Evolutionary conservation across 495 filamentous ascomycete genomes (phyloP).

Genomic region (Clohesyomyces aquaticus): DNA sequence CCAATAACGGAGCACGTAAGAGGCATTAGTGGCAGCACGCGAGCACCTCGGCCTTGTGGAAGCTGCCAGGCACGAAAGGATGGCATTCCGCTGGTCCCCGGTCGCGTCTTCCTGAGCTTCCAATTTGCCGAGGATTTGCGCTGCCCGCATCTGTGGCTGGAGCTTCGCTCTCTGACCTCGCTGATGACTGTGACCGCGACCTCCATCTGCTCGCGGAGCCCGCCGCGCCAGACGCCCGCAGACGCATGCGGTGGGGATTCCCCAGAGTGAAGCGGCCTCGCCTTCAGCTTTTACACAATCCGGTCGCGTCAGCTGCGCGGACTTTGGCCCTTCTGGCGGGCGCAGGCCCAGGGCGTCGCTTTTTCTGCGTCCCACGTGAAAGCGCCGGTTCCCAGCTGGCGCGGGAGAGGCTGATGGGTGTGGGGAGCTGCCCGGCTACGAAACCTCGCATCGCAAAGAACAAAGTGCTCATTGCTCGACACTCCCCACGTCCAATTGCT

Average conservation of each 20-base stretch:
- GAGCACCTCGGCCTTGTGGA: slow-evolving; percentile 18
- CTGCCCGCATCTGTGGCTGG: slow-evolving; percentile 18
- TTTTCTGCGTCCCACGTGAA: slow-evolving; percentile 34
- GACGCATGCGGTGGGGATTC: not conserved
- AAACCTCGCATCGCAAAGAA: slow-evolving; percentile 5
- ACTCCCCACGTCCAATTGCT: slow-evolving; percentile 10
- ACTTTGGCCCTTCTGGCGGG: no score
- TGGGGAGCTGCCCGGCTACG: slow-evolving; percentile 28
- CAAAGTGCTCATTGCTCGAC: not conserved
- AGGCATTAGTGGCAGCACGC: not conserved
- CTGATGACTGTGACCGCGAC: no score
- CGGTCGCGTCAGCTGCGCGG: slow-evolving; percentile 21
- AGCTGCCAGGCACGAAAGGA: not conserved
- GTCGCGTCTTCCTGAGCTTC: not conserved
- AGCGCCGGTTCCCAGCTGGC: slow-evolving; percentile 12
- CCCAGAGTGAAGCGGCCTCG: not conserved
- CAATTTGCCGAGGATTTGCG: slow-evolving; percentile 12
- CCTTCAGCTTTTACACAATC: slow-evolving; percentile 13
- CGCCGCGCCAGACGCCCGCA: not conserved
- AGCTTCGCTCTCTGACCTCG: slow-evolving; percentile 13
- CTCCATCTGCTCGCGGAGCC: not conserved
- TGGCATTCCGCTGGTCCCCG: not conserved
- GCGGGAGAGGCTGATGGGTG: slow-evolving; percentile 38
- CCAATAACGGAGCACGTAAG: not conserved
- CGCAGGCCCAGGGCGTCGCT: not conserved